Evolutionary conservation across 2,329 filamentous ascomycete genomes (phyloP), one percentile per base, ranked within the genome.

Genomic region (Tolypocladium endophyticum): DNA sequence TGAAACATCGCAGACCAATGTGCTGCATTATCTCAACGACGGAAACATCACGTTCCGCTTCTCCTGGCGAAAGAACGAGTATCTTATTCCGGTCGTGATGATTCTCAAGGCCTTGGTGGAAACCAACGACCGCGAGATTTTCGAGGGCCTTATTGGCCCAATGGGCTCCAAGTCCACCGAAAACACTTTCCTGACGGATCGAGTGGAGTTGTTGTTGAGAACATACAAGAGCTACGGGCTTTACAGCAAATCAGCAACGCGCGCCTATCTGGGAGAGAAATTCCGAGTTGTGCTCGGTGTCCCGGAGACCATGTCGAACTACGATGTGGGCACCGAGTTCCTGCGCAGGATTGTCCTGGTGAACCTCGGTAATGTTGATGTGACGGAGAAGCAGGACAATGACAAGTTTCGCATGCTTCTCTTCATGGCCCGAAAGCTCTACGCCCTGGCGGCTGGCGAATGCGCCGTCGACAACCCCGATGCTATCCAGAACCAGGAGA

Each of bases 1-100:
- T 74, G 92, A 99, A 76, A 97, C 93, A 11, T 97, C 92, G 36
- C 93, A 97, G 74, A 97, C 93, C 43, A 99, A 97, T 69, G 92
- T 96, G 39, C 81, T 99, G 56, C 94, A 99, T 76, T 99, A 97
- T 73, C 83, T 99, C 60, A 91, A 83, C 67, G 94, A 99, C 72
- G 94, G 94, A 64, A 97, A 97, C 73, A 87, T 97, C 68, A 97
- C 91, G 0, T 96, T 99, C 76, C 84, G 94, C 60, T 99, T 99
- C 75, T 97, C 93, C 8, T 99, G 93, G 93, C 84, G 92, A 66
- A 99, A 99, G 76, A 91, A 92, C 66, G 94, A 99, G 74, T 99
- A 91, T 70, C 84, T 99, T n/a, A 84, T 99, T 2, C 94, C 94
- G 1, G 89, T 92, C 62, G 87, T 97, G 82, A 97, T 99, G 93